Evolutionary conservation across 139 green algal genomes (phyloP), one percentile per base, ranked within the genome.

Genomic region (Deuterostichococcus epilithicus): DNA sequence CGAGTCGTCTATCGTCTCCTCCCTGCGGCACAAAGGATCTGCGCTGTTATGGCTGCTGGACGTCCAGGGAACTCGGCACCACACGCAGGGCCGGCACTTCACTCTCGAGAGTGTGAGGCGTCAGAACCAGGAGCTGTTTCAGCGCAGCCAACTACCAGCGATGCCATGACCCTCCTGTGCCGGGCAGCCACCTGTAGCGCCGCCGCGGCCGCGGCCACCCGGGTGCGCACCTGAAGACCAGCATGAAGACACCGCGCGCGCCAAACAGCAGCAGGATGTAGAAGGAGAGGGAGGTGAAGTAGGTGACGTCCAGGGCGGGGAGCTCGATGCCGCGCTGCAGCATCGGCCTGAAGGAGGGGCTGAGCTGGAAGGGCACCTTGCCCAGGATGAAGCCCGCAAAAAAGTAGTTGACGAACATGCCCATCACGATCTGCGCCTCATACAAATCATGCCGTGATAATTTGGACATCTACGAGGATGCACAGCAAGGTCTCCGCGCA

Each of bases 201-300:
- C 26, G 13, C 20, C 68, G 30, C 2, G 1, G 22, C 60, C 60
- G 6, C 63, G 22, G 1, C 6, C 38, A 73, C 18, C 26, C 72
- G 25, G 52, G 10, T 10, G 3, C 81, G 25, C 58, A 81, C 78
- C 85, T 79, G 81, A 97, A 97, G 20, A 96, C 85, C 3, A 98
- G 86, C 35, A 74, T 91, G 65, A 98, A 90, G 0, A 91, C 80
- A 10, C 93, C 93, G 0, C 91, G 80, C 44, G 91, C 82, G 25
- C 81, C 92, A 83, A 98, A 97, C 42, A 97, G 86, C 76, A 96
- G 84, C 45, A 97, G 85, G 73, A 98, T 93, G 87, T 97, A 98
- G 84, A 92, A 98, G 28, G 91, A 97, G 25, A 98, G 85, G 42
- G 78, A 88, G 34, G 93, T 96, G 87, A 98, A 94, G 87, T 98